Evolutionary conservation across 2,329 filamentous ascomycete genomes (phyloP), one percentile per base, ranked within the genome.

Genomic region (Corniculantispora saksenae): DNA sequence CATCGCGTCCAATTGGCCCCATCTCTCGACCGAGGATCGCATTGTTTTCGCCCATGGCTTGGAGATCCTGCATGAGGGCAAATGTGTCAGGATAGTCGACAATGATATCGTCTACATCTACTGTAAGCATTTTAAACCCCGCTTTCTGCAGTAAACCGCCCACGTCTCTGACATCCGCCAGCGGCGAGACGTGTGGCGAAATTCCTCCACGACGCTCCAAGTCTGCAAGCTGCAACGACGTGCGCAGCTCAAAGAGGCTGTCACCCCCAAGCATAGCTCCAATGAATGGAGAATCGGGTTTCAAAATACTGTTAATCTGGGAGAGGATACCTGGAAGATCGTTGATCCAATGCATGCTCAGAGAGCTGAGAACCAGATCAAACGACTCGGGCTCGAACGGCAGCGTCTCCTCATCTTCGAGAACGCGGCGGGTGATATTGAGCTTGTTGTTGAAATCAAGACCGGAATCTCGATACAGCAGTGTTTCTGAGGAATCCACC

Each of bases 241-340:
- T 97, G 40, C 95, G 91, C 62, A 99, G 84, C 81, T 99, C 95
- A 75, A 90, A 99, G 1, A 99, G 84, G 9, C 92, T 94, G 77
- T 99, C 95, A 0, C 95, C 95, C 64, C 95, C 95, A 67, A 97
- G 89, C 94, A 99, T 99, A 69, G 94, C 94, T 17, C 91, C 94
- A 55, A 99, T 89, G 74, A 99, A 97, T 1, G 96, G 93, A 64
- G 86, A 85, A 76, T 99, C 95, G 0, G 94, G 93, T 78, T 96
- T 97, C 29, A 99, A 84, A 40, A 96, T 82, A 69, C 86, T 85
- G 81, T 97, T 97, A 74, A 97, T 90, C 74, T 97, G 92, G 1
- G 89, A 83, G 2, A 99, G 84, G 13, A 96, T 82, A 1, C 91
- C 91, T 0, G 95, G 95, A 6, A 99, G 86, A 76, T 99, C 93